Conservation (phyloP, 2,329 filamentous ascomycete genomes). For the Beauveria sp. region DNA sequence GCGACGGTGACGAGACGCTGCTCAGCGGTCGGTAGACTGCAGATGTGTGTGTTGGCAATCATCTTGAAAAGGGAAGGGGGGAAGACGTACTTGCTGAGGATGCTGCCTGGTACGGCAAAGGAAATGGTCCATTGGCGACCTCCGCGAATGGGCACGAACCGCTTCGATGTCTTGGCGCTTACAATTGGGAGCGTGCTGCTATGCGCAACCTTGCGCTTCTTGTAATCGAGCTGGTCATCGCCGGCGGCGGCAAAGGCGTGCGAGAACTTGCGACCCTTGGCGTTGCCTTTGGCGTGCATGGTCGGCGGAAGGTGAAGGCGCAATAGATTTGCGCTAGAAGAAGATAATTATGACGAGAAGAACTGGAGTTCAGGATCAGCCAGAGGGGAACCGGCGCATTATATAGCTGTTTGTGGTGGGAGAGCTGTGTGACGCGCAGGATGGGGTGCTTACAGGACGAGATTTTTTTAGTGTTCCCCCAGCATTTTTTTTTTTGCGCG, state of each 20-base stretch:
- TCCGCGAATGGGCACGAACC: background rate
- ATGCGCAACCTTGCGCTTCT: conserved; percentile 9
- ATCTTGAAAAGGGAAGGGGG: background rate
- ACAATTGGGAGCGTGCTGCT: background rate
- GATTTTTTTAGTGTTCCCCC: background rate
- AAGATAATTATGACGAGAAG: background rate
- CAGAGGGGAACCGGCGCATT: background rate
- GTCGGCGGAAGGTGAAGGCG: background rate
- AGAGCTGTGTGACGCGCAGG: background rate
- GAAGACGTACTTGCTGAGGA: conserved; percentile 59
- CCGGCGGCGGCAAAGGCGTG: background rate
- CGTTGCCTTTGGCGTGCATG: background rate
- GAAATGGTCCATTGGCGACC: conserved; percentile 11
- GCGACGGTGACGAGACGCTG: conserved; percentile 67
- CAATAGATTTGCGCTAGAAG: background rate
- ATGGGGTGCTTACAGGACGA: background rate
- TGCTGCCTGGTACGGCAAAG: conserved; percentile 57
- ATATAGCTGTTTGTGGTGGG: background rate
- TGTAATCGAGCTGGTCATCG: background rate
- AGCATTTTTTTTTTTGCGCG: too few species aligned
- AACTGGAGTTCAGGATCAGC: too few species aligned
- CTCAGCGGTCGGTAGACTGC: conserved; percentile 63
- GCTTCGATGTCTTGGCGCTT: background rate
- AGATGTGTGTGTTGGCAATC: background rate
- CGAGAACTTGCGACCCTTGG: conserved; percentile 3